Evolutionary conservation across 2,329 filamentous ascomycete genomes (phyloP), one percentile per base, ranked within the genome.

Genomic region (Pyrenophora seminiperda): DNA sequence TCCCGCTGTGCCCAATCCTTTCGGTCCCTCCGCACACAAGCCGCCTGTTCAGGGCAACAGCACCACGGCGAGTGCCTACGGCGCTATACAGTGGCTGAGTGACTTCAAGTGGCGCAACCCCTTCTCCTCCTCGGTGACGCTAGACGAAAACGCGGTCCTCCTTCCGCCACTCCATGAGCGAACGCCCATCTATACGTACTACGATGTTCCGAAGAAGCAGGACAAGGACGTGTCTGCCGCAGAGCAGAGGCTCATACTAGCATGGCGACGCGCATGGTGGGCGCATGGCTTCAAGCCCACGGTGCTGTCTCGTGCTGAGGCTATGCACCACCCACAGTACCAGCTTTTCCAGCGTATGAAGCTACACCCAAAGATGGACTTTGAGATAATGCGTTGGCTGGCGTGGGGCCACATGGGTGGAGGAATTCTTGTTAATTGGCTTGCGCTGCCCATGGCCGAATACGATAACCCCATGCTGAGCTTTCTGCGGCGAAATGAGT

Each of bases 251-350:
- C 76, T 97, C 51, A 80, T 97, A 40, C 77, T 96, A 49, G 88
- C 89, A 44, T 97, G 94, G 94, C 83, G 92, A 53, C 83, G 91
- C 37, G 92, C 93, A 2, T 97, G 93, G 91, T 97, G 91, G 90
- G 91, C 92, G 0, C 86, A 95, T 65, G 94, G 93, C 9, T 97
- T 97, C 75, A 85, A 81, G 55, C 93, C 94, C 0, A 80, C 94
- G 6, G 88, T 97, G 32, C 75, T 97, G 47, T 87, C 89, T 41
- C 82, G 85, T 13, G 84, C 83, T 1, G 93, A 97, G 69, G 91
- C 92, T 14, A 88, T 87, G 79, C 86, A 85, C 66, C 94, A 96
- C 67, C 89, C 89, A 1, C 75, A 89, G 15, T 96, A 93, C 69
- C 80, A 85, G 58, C 79, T 86, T 44, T 76, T 96, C 44, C 86